Conservation (phyloP, 2,329 filamentous ascomycete species). For the Apiospora kogelbergensis region DNA sequence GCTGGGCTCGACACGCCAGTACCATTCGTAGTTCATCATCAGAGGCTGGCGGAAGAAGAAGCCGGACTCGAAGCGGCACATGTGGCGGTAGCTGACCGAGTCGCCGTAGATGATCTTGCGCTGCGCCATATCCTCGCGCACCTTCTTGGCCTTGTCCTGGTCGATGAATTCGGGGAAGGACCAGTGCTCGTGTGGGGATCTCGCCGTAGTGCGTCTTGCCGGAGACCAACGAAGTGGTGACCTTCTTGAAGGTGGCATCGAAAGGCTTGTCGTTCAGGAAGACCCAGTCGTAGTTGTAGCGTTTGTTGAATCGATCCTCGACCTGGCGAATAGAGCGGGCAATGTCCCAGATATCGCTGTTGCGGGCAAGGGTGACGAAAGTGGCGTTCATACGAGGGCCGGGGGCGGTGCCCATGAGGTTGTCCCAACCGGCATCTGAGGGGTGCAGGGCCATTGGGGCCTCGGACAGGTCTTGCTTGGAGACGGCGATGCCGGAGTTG, state of each 20-base stretch:
- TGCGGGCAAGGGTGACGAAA: slow-evolving; percentile 93
- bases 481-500: slow-evolving; percentile 21
- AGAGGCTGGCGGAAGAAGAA: slow-evolving; percentile 97
- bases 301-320: slow-evolving; percentile 96
- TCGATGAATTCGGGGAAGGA: slow-evolving; percentile 96
- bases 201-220: slow-evolving; percentile 88
- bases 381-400: slow-evolving; percentile 91
- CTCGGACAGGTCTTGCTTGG: slow-evolving; percentile 39
- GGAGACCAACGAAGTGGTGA: slow-evolving; percentile 86
- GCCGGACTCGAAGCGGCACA: slow-evolving; percentile 98
- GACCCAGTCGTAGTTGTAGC: slow-evolving; percentile 98
- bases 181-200: slow-evolving; percentile 92
- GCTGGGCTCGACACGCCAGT: slow-evolving; percentile 98
- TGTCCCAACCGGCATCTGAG: slow-evolving; percentile 52
- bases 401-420: slow-evolving; percentile 52
- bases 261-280: slow-evolving; percentile 97
- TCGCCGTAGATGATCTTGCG: slow-evolving; percentile 98
- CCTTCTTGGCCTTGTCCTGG: slow-evolving; percentile 85
- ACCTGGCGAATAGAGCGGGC: slow-evolving; percentile 93
- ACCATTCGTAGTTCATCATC: slow-evolving; percentile 97
- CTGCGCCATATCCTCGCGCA: slow-evolving; percentile 90
- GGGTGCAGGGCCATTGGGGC: slow-evolving; percentile 53
- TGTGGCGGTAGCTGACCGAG: slow-evolving; percentile 95
- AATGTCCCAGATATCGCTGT: slow-evolving; percentile 94
- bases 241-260: slow-evolving; percentile 87